Conservation (phyloP, 108 stramenopile genomes). For the Pseudonitzschia delicatissima region DNA sequence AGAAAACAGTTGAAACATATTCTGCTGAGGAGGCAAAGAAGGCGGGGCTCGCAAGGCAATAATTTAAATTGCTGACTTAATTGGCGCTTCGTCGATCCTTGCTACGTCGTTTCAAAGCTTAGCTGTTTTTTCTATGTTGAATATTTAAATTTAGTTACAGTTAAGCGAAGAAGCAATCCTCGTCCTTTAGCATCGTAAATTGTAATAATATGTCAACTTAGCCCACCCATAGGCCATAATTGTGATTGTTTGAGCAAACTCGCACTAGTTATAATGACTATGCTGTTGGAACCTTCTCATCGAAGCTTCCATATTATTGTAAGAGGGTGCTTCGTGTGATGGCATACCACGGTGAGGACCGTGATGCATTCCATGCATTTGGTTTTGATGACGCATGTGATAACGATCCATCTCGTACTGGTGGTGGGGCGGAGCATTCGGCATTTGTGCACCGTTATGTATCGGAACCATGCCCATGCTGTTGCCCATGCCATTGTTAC, state of each 20-base stretch:
- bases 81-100: no score
- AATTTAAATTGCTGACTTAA: neutral
- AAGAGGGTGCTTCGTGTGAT: neutral
- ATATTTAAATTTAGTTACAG: neutral
- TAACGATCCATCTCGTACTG: neutral
- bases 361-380: slow-evolving; percentile 3
- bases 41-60: slow-evolving; percentile 8
- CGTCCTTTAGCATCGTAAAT: neutral
- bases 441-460: neutral
- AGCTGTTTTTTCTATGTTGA: neutral
- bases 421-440: neutral
- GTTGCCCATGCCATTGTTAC: neutral
- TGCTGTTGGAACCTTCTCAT: slow-evolving; percentile 16
- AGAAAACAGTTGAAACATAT: slow-evolving; percentile 25
- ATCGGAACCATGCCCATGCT: neutral
- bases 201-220: no score
- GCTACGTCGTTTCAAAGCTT: neutral
- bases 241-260: no score
- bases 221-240: no score
- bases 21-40: slow-evolving; percentile 36
- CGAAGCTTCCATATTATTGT: slow-evolving; percentile 3
- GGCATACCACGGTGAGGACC: neutral
- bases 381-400: neutral
- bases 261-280: neutral
- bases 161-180: neutral